Base-by-base conservation (phyloP, 768 basidiomycete genomes). In the Suillus discolor region DNA sequence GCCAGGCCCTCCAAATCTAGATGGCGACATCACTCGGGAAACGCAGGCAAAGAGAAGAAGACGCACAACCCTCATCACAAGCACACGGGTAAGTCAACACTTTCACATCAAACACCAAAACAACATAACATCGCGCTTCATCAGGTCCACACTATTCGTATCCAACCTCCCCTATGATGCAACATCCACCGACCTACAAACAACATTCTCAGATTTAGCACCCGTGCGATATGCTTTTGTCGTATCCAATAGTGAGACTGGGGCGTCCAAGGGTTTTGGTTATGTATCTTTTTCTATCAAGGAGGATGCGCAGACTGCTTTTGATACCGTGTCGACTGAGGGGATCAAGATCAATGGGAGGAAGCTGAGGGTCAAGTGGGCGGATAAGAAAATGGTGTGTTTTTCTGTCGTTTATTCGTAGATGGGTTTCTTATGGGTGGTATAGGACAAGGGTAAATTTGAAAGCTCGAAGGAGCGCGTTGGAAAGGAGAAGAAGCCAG, bases 161-260 rank as follows among this genome's bases (percentile, higher is more conserved):
- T 96, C 94, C 12, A 95, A 96, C 79, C 80, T 99, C 45, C 94
- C 97, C 0, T 96, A 93, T 75, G 87, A 88, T 49, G 93, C 90
- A 64, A 98, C 97, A 11, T 93, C 94, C 8, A 89, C 89, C 57
- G 95, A 97, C 77, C 83, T 99, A 36, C 87, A 93, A 71, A 95
- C 96, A 0, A 85, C 96, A 25, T 97, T 98, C 81, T 98, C 96
- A 8, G 94, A 96, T 76, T 87, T 97, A 68, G 97, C 95, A 1
- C 97, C 97, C 36, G 92, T 99, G 18, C 87, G 95, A 44, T 90
- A 91, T 23, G 96, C 96, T 0, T 99, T 99, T 72, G 89, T 99
- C 8, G 97, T 98, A 23, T 87, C 89, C 15, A 90, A 96, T 63
- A 88, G 85, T 9, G 90, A 84, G 41, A 85, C 87, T 1, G 87